phyloP scores from a whole-genome alignment of 1,139 yeast species.

The Spencermartinsiella ligniputridi region DNA sequence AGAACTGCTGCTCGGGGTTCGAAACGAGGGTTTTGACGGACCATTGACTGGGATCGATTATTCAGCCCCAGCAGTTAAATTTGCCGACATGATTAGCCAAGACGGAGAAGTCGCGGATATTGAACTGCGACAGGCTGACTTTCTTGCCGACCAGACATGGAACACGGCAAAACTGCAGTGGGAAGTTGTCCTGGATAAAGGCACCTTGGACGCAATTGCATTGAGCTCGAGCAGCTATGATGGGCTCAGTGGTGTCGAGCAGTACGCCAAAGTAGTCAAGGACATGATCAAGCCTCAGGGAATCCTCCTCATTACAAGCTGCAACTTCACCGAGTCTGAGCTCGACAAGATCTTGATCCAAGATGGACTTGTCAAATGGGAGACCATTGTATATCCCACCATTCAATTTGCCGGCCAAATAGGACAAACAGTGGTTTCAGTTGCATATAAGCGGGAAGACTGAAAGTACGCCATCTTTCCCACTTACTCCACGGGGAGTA shows the following conservation, averaged over 20 bases:
- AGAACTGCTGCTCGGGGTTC: constrained; percentile 69
- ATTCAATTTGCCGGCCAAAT: constrained; percentile 84
- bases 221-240: constrained; percentile 55
- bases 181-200: constrained; percentile 84
- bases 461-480: constrained; percentile 19
- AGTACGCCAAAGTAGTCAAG: constrained; percentile 60
- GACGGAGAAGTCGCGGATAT: constrained; percentile 39
- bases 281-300: constrained; percentile 44
- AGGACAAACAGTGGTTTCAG: constrained; percentile 83
- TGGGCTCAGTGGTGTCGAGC: constrained; percentile 49
- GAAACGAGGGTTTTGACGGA: constrained; percentile 53
- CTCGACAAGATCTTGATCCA: constrained; percentile 49
- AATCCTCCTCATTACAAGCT: constrained; percentile 73
- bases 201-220: constrained; percentile 95
- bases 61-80: constrained; percentile 68
- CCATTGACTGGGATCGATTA: constrained; percentile 75
- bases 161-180: constrained; percentile 43
- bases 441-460: constrained; percentile 45
- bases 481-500: too few species aligned
- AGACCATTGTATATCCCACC: constrained; percentile 65
- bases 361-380: constrained; percentile 42
- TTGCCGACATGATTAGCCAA: constrained; percentile 45
- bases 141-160: constrained; percentile 30
- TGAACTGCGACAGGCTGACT: constrained; percentile 47
- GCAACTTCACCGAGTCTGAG: constrained; percentile 86